Base-by-base conservation (phyloP, 805 yeast genomes). In the Kurtzmaniella fragi region DNA sequence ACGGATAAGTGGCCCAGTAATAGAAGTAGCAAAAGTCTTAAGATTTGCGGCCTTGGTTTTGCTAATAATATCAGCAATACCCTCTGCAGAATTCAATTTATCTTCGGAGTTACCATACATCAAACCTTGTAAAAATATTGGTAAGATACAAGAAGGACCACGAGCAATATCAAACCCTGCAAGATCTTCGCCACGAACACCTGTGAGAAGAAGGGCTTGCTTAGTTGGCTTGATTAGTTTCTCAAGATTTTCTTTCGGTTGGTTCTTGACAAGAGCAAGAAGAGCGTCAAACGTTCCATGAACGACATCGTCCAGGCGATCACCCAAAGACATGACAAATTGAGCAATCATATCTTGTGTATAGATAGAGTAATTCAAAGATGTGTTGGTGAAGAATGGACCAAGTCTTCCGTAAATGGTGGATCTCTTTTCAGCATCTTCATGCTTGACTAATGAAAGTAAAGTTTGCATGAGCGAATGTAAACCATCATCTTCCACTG, bases 1-100 rank as follows among this genome's bases (percentile, higher is more conserved):
- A 73, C 99, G 88, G 64, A 93, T 93, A 56, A 93, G 74, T 30
- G 99, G 99, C 65, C 99, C 99, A 20, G 96, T 90, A 46, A 95
- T 87, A 20, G 80, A 80, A 7, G 98, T 91, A 16, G 95, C 96
- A 62, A 82, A 86, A 27, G 96, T 86, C 60, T 81, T 85, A 62
- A 93, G 76, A 42, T 75, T 79, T 9, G 77, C 71, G n/a, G 93
- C 81, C 15, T 93, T 93, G 0, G 98, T 86, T 52, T 88, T 80
- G 34, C 82, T 84, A 34, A 90, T 84, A 42, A 93, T 67, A 53
- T 82, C 90, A 4, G 95, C 93, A 53, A 93, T 87, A 41, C 88
- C 96, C 54, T 82, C 65, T 0, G 99, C 98, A 25, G 96, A 77
- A 20, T 70, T 65, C 58, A 90, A 97, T 62, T 93, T 81, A 55